Base-by-base conservation (phyloP, 192 early-diverging fungal species). In the Rhizoclosmatium sp. region DNA sequence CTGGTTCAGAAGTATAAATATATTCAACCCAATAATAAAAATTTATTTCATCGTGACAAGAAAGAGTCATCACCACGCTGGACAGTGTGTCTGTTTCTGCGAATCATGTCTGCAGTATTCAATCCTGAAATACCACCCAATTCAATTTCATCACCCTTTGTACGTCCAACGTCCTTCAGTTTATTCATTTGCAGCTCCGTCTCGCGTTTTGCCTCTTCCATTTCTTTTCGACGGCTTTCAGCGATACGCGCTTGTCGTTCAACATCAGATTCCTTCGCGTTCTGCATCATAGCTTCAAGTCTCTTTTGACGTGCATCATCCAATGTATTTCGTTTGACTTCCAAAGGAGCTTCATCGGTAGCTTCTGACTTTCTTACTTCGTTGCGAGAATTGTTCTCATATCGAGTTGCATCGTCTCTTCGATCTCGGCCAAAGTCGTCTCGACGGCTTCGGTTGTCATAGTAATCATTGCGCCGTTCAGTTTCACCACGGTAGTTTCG, bases 91-190 rank as follows among this genome's bases (percentile, higher is more conserved):
- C 77, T 66, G 59, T 88, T 88, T n/a, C 87, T 41, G 51, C 58
- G 48, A 44, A 85, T 79, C 82, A 80, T 82, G 41, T 86, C 86
- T 3, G 86, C 84, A 10, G 81, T 78, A 58, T 47, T 78, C 45
- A 51, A 60, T 10, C 70, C 75, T 2, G 71, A 70, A 59, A 83
- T 10, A 9, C 85, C 84, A 39, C 48, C 56, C 65, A 70, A 4
- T 69, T 86, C 86, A 41, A 75, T 64, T 47, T 75, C 82, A n/a
- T 51, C 82, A 2, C 79, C 54, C 12, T 58, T 59, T 5, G 44
- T 54, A 9, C 70, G 23, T 54, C 51, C 51, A 7, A 54, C 5
- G 1, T 54, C 9, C 60, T 71, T 64, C 39, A 84, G 46, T 2
- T 80, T 47, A 54, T 78, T 73, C 79, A 75, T 72, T 59, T 67